Percentiles rank a stretch among this genome's conserved stretches.
These are phyloP conservation scores for Smallanthus sonchifolius DNA, from an alignment of 129 eudicot genomes.

Conservation along the genomic window DNA sequence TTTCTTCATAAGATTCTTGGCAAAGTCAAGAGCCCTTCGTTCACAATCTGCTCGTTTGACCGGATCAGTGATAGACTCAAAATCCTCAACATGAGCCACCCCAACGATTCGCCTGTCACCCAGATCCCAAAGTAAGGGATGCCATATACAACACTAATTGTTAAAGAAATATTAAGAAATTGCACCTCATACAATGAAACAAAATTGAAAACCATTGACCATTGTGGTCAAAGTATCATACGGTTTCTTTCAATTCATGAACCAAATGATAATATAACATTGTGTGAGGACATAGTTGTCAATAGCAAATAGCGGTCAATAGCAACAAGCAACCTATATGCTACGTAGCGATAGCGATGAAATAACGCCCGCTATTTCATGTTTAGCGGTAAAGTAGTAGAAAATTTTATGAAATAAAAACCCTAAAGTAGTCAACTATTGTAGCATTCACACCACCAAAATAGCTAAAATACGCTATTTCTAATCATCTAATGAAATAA, in stretches of 20 bases:
- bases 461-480: too few species aligned
- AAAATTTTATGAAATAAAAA: too few species aligned
- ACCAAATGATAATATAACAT: neutral
- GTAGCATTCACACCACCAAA: too few species aligned
- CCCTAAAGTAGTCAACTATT: too few species aligned
- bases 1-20: conserved; percentile 71
- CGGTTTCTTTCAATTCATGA: neutral
- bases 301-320: too few species aligned
- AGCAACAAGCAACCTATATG: too few species aligned
- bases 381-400: too few species aligned
- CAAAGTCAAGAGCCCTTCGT: conserved; percentile 72
- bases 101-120: conserved; percentile 88
- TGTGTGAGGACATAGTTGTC: too few species aligned
- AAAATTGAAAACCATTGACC: neutral
- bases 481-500: too few species aligned
- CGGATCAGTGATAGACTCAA: conserved; percentile 68
- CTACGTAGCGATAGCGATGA: too few species aligned
- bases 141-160: neutral
- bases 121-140: conserved; percentile 5
- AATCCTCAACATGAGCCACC: conserved; percentile 95
- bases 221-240: neutral
- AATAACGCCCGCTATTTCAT: too few species aligned
- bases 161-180: neutral
- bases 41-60: conserved; percentile 74
- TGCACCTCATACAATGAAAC: neutral